Evolutionary conservation across 495 filamentous ascomycete species (phyloP), one percentile per base, ranked within the genome.

Genomic region (Penicillium cinerascens): DNA sequence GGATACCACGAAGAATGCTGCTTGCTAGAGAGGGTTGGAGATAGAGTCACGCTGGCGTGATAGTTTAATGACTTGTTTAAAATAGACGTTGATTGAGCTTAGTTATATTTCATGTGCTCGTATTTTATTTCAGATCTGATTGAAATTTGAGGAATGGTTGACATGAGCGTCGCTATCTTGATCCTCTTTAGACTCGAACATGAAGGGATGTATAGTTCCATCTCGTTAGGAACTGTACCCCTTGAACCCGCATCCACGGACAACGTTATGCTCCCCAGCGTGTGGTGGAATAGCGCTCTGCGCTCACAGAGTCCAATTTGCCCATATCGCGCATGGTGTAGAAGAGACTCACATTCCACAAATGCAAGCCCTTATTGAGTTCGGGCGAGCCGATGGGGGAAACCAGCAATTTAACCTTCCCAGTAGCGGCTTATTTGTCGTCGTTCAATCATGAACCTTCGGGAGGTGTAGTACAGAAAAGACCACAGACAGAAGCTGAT

Each of bases 1-100:
- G 15, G 92, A 97, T 66, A 88, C 95, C 71, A 96, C 92, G 1
- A 68, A 69, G 42, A 54, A 55, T 42, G 60, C 67, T 17, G 57
- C 65, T 23, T 63, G 59, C 44, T 67, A 59, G 23, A 10, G 11
- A 1, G 11, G 10, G n/a, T n/a, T 33, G 22, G 22, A 42, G 46
- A 44, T 21, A 25, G 20, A 27, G 13, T 21, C 7, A 36, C 39
- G 36, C 10, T 20, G 46, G 46, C 36, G n/a, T 48, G 9, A 18
- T 37, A 4, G 38, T 3, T 25, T 27, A 13, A 15, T 20, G 38
- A 41, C 38, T 18, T 21, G 20, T 41, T 41, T 41, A 41, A 5
- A 41, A 41, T 41, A 41, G 15, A 41, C 27, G 11, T 40, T 27
- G 36, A 18, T 26, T 15, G 17, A 37, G 9, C 20, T 3, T 39